phyloP scores from a whole-genome alignment of 352 stramenopile genomes.

The Globisporangium barbulae region DNA sequence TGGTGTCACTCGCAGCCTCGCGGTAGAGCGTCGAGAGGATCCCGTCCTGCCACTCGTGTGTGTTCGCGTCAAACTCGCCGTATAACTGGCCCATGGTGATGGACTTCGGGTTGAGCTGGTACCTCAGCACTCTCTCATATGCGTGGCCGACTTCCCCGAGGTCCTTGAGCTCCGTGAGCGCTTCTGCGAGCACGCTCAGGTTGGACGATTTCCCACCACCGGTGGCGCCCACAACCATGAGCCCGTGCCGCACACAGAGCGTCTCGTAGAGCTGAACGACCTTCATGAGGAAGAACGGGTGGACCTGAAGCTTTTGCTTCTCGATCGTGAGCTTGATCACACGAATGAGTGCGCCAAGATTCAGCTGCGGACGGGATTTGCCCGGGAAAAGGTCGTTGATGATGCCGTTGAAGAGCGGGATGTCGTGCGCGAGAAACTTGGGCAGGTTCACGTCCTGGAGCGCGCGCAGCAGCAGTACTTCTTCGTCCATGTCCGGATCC shows the following conservation, averaged over 20 bases:
- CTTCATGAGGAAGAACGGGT: slow-evolving; percentile 93
- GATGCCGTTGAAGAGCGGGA: slow-evolving; percentile 94
- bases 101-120: slow-evolving; percentile 93
- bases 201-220: slow-evolving; percentile 91
- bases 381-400: slow-evolving; percentile 94
- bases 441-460: slow-evolving; percentile 95
- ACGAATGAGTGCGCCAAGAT: slow-evolving; percentile 84
- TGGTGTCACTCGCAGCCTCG: slow-evolving; percentile 86
- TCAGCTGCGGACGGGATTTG: slow-evolving; percentile 84
- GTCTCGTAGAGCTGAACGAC: slow-evolving; percentile 95
- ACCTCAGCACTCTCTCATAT: slow-evolving; percentile 86
- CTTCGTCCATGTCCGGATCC: slow-evolving; percentile 92
- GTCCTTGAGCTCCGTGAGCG: slow-evolving; percentile 83
- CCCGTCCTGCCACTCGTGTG: slow-evolving; percentile 94
- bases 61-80: slow-evolving; percentile 94
- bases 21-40: slow-evolving; percentile 91
- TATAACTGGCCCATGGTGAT: slow-evolving; percentile 97
- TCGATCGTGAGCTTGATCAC: slow-evolving; percentile 89
- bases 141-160: slow-evolving; percentile 68
- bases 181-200: slow-evolving; percentile 81
- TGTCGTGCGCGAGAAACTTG: slow-evolving; percentile 94
- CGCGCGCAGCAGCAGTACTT: slow-evolving; percentile 90
- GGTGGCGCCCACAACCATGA: slow-evolving; percentile 95
- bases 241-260: slow-evolving; percentile 91
- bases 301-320: slow-evolving; percentile 77